These are phyloP conservation scores for Wickerhamiella shivajii DNA, from an alignment of 805 yeast species.

Conservation along the genomic window DNA sequence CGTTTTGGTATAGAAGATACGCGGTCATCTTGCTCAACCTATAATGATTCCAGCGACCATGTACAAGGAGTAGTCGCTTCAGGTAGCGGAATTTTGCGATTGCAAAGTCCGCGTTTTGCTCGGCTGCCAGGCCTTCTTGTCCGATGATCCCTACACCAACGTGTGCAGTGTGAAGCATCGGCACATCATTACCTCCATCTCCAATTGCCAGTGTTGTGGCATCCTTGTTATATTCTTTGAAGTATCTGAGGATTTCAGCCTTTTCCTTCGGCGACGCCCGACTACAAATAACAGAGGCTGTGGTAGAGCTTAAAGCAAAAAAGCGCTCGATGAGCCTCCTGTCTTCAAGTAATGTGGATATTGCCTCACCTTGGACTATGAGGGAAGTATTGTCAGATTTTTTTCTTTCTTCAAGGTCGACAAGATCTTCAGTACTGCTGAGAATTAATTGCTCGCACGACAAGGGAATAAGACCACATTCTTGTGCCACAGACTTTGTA, in stretches of 20 bases:
- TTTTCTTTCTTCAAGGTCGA: slow-evolving; percentile 51
- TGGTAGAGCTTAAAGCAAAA: slow-evolving; percentile 68
- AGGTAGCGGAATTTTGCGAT: slow-evolving; percentile 87
- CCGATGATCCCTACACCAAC: slow-evolving; percentile 97
- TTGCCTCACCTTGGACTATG: slow-evolving; percentile 85
- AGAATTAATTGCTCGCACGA: slow-evolving; percentile 95
- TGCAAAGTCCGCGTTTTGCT: slow-evolving; percentile 85
- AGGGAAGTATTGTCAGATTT: slow-evolving; percentile 56
- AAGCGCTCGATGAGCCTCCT: slow-evolving; percentile 58
- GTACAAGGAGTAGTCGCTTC: slow-evolving; percentile 71
- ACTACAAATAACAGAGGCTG: slow-evolving; percentile 87
- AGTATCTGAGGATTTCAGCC: slow-evolving; percentile 70
- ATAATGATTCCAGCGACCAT: slow-evolving; percentile 90
- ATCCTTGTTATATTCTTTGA: slow-evolving; percentile 50
- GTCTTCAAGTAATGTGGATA: slow-evolving; percentile 49
- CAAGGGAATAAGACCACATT: slow-evolving; percentile 79
- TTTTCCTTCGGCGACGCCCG: slow-evolving; percentile 96
- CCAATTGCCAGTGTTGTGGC: slow-evolving; percentile 91
- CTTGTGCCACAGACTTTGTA: slow-evolving; percentile 93
- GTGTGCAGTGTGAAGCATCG: slow-evolving; percentile 98
- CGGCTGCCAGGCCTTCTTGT: slow-evolving; percentile 92
- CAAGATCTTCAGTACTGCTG: slow-evolving; percentile 64
- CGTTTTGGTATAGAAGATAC: slow-evolving; percentile 89
- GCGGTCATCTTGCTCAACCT: slow-evolving; percentile 83
- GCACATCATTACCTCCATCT: slow-evolving; percentile 98